Conservation (phyloP, 257 asterid genomes). For the Ocimum tenuiflorum region DNA sequence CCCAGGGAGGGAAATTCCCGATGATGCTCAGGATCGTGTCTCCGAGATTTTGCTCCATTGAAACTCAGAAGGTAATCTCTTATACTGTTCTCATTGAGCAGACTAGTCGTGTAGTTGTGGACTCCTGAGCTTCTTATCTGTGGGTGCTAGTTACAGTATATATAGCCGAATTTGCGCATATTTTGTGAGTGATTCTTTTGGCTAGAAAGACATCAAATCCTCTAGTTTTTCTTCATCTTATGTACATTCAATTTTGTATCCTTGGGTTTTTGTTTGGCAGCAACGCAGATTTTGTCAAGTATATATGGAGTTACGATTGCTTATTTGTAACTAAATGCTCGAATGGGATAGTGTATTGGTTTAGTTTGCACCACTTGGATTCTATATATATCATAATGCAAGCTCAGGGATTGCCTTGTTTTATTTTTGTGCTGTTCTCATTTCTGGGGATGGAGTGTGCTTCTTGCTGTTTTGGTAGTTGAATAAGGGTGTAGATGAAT, state of each 20-base stretch:
- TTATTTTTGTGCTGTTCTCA: background rate
- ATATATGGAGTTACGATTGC: slow-evolving; percentile 24
- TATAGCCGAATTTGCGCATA: slow-evolving; percentile 14
- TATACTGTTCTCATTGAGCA: slow-evolving; percentile 10
- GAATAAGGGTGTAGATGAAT: too few species aligned
- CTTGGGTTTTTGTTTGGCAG: slow-evolving; percentile 17
- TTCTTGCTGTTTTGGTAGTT: too few species aligned
- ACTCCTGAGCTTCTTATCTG: slow-evolving; percentile 15
- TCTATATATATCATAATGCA: background rate
- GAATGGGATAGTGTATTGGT: slow-evolving; percentile 2
- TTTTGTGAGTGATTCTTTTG: slow-evolving; percentile 34
- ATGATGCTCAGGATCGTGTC: slow-evolving; percentile 72
- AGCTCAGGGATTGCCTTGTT: background rate
- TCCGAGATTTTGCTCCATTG: slow-evolving; percentile 52
- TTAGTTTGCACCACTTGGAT: background rate
- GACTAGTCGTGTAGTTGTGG: slow-evolving; percentile 3
- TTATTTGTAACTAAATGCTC: slow-evolving; percentile 20
- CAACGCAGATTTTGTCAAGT: slow-evolving; percentile 15
- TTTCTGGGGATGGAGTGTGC: slow-evolving; percentile 11
- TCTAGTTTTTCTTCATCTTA: background rate
- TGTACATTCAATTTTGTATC: slow-evolving; percentile 33
- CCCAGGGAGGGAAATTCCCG: slow-evolving; percentile 92
- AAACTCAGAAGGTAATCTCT: background rate
- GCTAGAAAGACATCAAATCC: slow-evolving; percentile 8
- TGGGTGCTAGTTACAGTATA: too few species aligned